A percentile compares a stretch with the other conserved stretches of the same genome.
Conservation (phyloP, 768 basidiomycete genomes). For the Fistulinella prunicolor region DNA sequence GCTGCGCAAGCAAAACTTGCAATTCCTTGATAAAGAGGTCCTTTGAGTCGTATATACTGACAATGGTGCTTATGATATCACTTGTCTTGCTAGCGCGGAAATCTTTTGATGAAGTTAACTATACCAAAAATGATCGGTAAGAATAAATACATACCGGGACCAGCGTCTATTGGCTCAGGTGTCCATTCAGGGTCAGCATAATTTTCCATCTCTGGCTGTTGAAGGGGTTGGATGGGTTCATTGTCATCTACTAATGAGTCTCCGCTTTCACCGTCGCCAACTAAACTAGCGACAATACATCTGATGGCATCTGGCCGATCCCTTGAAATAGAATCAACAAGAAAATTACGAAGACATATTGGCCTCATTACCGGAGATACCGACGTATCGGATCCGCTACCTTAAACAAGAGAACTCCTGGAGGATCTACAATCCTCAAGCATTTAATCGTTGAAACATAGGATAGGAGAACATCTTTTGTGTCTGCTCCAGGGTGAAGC, state of each 20-base stretch:
- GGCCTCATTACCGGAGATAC: conserved; percentile 69
- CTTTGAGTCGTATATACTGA: conserved; percentile 96
- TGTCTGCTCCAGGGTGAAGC: conserved; percentile 94
- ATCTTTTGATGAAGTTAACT: conserved; percentile 44
- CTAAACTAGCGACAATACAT: conserved; percentile 86
- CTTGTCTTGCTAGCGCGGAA: conserved; percentile 89
- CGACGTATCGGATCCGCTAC: conserved; percentile 90
- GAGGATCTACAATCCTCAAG: conserved; percentile 86
- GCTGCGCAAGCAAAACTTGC: conserved; percentile 86
- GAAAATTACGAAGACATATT: background rate
- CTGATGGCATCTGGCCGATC: conserved; percentile 91
- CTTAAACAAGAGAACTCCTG: conserved; percentile 88
- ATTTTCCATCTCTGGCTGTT: conserved; percentile 77
- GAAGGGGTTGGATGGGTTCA: conserved; percentile 74
- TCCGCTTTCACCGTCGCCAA: conserved; percentile 79
- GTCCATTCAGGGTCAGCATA: conserved; percentile 92
- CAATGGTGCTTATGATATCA: conserved; percentile 93
- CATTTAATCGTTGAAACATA: conserved; percentile 94
- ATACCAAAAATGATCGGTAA: background rate
- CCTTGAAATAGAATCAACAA: conserved; percentile 37
- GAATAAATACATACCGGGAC: conserved; percentile 60
- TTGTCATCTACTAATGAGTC: conserved; percentile 84
- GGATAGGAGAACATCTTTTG: conserved; percentile 82
- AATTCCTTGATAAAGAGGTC: conserved; percentile 96
- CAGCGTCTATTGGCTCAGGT: conserved; percentile 95